Evolutionary conservation across 352 stramenopile species (phyloP), one percentile per base, ranked within the genome.

Genomic region (Phytophthora hybrid): DNA sequence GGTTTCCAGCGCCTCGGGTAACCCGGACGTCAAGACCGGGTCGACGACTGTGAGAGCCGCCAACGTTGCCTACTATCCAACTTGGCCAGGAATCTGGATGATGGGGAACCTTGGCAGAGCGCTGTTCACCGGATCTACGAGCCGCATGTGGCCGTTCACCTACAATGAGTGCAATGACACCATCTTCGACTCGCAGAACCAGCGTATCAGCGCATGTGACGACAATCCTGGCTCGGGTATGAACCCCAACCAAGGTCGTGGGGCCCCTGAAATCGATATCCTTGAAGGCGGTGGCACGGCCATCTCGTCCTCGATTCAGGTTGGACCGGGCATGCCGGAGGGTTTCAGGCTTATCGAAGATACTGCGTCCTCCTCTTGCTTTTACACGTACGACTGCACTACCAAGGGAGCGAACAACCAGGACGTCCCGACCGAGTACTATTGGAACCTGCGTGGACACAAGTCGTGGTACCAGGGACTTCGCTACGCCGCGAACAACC

Each of bases 61-160:
- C 8, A 76, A 59, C 39, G 66, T 73, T 21, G 63, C 73, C 31
- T 84, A 73, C 53, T 95, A 84, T 66, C 87, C 88, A 26, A 91
- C 86, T 56, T 59, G 23, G 23, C 23, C 23, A 26, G 23, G 23
- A 26, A 26, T 26, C 23, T 26, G 23, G 23, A 26, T 26, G 23
- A 26, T 26, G 23, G 23, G 23, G 23, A 26, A 26, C 23, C 23
- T 26, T 26, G 23, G 23, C 3, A 10, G 97, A n/a, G 95, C 97
- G 5, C 98, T 98, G 14, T 99, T 99, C 78, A 96, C 94, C 56
- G 89, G 83, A 0, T 85, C 26, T 91, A 90, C 60, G 79, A 77
- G 10, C 74, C 78, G 8, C 74, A 73, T 26, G 23, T 26, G 23
- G 23, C 23, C 23, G 23, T 26, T 26, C 23, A 26, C 23, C 23